Evolutionary conservation across 306 rosid genomes (phyloP).

Genomic region (Gleditsia sinensis): DNA sequence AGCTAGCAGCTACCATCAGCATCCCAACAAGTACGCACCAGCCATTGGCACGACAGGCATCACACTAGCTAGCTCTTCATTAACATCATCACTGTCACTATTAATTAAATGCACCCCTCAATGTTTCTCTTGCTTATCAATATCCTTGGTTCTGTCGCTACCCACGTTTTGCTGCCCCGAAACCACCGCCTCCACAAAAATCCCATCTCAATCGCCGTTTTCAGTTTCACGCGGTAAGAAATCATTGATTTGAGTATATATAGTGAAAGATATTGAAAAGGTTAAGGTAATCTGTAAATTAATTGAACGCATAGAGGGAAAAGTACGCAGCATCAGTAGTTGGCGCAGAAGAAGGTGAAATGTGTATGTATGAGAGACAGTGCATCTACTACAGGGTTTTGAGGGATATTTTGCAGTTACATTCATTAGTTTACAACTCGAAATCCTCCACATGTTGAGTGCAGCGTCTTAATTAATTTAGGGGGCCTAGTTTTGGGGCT

Average conservation of each 20-base stretch:
- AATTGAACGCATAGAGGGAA: not conserved
- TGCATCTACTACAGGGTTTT: not conserved
- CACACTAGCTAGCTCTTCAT: constrained; percentile 4
- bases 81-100: constrained; percentile 20
- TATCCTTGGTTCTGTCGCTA: constrained; percentile 4
- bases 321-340: not conserved
- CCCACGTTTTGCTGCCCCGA: not conserved
- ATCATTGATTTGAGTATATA: not conserved
- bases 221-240: not conserved
- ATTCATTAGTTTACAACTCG: not conserved
- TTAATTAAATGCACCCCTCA: constrained; percentile 28
- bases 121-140: constrained; percentile 23
- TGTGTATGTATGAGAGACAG: not conserved
- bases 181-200: not conserved
- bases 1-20: not conserved
- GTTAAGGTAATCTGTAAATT: not conserved
- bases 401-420: constrained; percentile 11
- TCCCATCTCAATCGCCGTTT: not conserved
- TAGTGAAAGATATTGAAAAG: not conserved
- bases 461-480: not conserved
- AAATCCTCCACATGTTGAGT: not conserved
- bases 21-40: constrained; percentile 6
- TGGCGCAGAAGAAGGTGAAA: constrained; percentile 19
- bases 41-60: constrained; percentile 12
- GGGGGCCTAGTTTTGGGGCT: not conserved